Conservation (phyloP, 306 rosid species). For the Mimosa bimucronata region DNA sequence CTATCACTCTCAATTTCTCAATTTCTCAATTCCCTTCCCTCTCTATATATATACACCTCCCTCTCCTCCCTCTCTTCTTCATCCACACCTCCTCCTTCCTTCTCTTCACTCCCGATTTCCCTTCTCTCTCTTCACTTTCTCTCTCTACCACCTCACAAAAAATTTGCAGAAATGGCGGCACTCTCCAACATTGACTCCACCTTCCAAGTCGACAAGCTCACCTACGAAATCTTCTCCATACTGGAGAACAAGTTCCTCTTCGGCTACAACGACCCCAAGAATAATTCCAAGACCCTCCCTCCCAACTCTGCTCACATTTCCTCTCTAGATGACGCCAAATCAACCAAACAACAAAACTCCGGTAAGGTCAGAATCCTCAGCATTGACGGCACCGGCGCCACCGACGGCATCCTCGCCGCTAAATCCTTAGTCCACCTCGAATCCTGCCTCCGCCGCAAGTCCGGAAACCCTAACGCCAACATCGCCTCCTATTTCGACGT, state of each 20-base stretch:
- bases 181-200: conserved; percentile 43
- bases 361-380: conserved; percentile 80
- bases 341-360: conserved; percentile 33
- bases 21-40: background rate
- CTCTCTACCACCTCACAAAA: background rate
- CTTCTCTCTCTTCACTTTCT: conserved; percentile 9
- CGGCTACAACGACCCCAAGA: conserved; percentile 51
- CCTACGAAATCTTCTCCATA: conserved; percentile 91
- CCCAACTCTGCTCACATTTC: conserved; percentile 25
- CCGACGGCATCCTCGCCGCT: conserved; percentile 89
- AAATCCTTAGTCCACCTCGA: conserved; percentile 73
- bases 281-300: conserved; percentile 26
- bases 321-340: conserved; percentile 12
- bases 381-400: conserved; percentile 83
- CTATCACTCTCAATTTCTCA: conserved; percentile 12
- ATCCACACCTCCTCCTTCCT: conserved; percentile 31
- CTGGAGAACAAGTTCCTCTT: conserved; percentile 87
- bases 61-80: conserved; percentile 42
- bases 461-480: conserved; percentile 59
- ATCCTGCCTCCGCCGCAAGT: conserved; percentile 57
- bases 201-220: conserved; percentile 76
- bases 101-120: background rate
- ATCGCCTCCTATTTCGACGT: conserved; percentile 77
- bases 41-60: conserved; percentile 38
- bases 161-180: conserved; percentile 68